Evolutionary conservation across 2,329 filamentous ascomycete genomes (phyloP).

Genomic region (Arthroderma sp.): DNA sequence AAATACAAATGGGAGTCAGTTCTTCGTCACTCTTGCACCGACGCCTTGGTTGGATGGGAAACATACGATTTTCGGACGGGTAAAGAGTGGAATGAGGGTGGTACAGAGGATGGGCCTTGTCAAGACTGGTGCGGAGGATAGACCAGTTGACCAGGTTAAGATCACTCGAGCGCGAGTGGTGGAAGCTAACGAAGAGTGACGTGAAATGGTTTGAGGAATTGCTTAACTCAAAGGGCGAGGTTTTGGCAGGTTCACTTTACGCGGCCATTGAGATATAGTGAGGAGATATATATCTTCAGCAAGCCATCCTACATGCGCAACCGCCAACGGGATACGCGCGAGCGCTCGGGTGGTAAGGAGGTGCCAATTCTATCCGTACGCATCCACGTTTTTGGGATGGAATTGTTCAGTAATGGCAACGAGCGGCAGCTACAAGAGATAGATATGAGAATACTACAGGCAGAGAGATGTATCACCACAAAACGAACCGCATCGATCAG

Average conservation of each 20-base stretch:
- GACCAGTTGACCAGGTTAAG: constrained; percentile 68
- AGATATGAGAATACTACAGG: no score
- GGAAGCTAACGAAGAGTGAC: constrained; percentile 42
- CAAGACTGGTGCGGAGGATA: constrained; percentile 67
- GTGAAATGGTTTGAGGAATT: constrained; percentile 1
- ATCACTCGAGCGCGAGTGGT: constrained; percentile 60
- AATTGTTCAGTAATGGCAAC: no score
- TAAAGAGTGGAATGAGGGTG: constrained; percentile 70
- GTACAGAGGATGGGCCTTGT: constrained; percentile 80
- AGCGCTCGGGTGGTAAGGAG: not conserved
- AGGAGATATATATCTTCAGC: no score
- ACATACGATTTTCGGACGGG: constrained; percentile 89
- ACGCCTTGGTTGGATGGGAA: constrained; percentile 96
- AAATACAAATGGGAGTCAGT: constrained; percentile 88
- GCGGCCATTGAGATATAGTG: no score
- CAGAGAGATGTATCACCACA: constrained; percentile 53
- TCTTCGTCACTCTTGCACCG: constrained; percentile 88
- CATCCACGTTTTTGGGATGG: no score
- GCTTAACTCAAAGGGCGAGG: not conserved
- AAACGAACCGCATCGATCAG: constrained; percentile 74
- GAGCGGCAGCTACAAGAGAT: no score
- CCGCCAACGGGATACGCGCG: not conserved
- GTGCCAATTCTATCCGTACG: no score
- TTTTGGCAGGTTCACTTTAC: no score
- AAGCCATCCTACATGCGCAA: not conserved